Percentiles rank a stretch among this genome's conserved stretches.
phyloP scores from a whole-genome alignment of 1,139 yeast genomes.

The Geotrichum carabidarum region DNA sequence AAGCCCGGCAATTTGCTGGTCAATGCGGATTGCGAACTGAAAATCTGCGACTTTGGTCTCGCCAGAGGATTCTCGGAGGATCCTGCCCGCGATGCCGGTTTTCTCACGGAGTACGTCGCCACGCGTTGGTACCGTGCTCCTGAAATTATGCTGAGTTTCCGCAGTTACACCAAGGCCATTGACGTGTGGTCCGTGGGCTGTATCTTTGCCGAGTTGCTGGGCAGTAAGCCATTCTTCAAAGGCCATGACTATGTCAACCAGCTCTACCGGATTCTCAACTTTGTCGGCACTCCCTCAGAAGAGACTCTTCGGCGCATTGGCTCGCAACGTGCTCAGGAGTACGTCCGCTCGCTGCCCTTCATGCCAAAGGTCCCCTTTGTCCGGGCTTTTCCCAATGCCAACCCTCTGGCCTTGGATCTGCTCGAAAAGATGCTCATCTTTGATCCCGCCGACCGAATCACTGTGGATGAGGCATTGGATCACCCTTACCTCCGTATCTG shows the following conservation, averaged over 20 bases:
- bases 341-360: conserved; percentile 77
- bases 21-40: conserved; percentile 92
- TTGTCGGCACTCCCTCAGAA: conserved; percentile 87
- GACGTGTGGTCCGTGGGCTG: conserved; percentile 98
- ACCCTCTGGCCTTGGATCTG: conserved; percentile 80
- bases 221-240: conserved; percentile 86
- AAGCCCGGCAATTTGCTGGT: conserved; percentile 92
- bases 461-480: conserved; percentile 81
- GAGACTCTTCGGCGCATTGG: conserved; percentile 79
- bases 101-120: conserved; percentile 93
- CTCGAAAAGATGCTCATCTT: conserved; percentile 76
- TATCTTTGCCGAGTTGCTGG: conserved; percentile 85
- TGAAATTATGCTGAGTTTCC: conserved; percentile 89
- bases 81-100: conserved; percentile 85
- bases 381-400: conserved; percentile 73
- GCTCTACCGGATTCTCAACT: conserved; percentile 75
- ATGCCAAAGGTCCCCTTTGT: conserved; percentile 75
- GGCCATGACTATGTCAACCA: conserved; percentile 97
- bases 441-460: conserved; percentile 80
- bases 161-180: conserved; percentile 90
- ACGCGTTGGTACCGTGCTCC: conserved; percentile 99
- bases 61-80: conserved; percentile 91
- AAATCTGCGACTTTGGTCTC: conserved; percentile 93
- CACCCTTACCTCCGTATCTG: conserved; percentile 88
- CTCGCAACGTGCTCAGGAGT: conserved; percentile 84